phyloP scores from a whole-genome alignment of 176 grass and related monocot species.

The Olyra latifolia region DNA sequence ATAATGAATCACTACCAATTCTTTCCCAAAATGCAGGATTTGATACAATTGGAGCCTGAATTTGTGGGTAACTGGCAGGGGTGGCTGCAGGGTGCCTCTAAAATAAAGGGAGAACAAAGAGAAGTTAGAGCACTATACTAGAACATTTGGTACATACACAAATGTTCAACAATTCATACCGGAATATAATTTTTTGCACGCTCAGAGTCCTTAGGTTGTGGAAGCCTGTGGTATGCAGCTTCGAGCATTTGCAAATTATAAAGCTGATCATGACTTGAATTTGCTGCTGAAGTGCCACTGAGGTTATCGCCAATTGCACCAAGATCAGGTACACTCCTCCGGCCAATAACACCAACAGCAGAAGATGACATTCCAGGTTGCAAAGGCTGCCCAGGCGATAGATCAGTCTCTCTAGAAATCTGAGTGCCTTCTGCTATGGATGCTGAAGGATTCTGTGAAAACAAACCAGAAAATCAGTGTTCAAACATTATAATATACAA shows the following conservation, averaged over 20 bases:
- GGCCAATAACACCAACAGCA: constrained; percentile 84
- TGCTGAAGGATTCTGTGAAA: constrained; percentile 51
- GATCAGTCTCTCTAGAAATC: constrained; percentile 69
- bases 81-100: constrained; percentile 80
- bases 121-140: constrained; percentile 30
- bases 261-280: constrained; percentile 67
- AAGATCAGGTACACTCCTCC: constrained; percentile 88
- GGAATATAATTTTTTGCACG: constrained; percentile 78
- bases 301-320: constrained; percentile 87
- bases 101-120: constrained; percentile 29
- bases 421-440: constrained; percentile 65
- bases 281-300: constrained; percentile 43
- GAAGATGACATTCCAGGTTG: constrained; percentile 69
- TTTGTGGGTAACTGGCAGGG: constrained; percentile 79
- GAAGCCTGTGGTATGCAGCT: constrained; percentile 86
- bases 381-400: constrained; percentile 75
- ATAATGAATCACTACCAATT: constrained; percentile 69
- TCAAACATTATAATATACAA: neutral
- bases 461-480: constrained; percentile 18
- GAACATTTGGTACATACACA: neutral
- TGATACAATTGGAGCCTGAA: constrained; percentile 75
- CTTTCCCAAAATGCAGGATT: constrained; percentile 95
- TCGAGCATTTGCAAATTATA: constrained; percentile 95
- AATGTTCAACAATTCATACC: constrained; percentile 36
- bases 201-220: constrained; percentile 91